Evolutionary conservation across 2,329 filamentous ascomycete genomes (phyloP).

Genomic region (Colletotrichum noveboracense): DNA sequence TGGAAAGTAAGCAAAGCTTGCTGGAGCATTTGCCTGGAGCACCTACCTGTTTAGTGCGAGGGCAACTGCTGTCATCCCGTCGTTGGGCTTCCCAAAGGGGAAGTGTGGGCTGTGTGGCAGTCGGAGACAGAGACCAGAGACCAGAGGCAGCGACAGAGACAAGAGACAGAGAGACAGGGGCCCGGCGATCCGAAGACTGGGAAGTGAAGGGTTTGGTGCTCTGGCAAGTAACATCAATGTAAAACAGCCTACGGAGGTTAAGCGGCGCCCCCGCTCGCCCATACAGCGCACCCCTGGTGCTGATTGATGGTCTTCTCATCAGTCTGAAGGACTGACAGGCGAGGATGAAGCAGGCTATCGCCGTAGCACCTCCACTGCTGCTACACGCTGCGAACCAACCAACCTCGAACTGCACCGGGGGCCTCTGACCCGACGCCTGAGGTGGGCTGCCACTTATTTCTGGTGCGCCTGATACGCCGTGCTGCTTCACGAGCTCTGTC

Average conservation of each 20-base stretch:
- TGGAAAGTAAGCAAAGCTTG: background rate
- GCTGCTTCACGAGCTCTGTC: slow-evolving; percentile 3
- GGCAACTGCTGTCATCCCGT: slow-evolving; percentile 10
- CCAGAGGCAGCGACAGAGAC: background rate
- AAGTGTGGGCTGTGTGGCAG: slow-evolving; percentile 15
- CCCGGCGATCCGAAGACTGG: background rate
- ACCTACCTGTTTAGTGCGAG: background rate
- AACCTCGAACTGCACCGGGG: background rate
- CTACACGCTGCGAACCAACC: slow-evolving; percentile 16
- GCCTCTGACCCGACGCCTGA: background rate
- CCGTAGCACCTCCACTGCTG: slow-evolving; percentile 10
- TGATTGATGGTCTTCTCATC: background rate
- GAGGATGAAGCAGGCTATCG: background rate
- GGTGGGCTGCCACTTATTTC: background rate
- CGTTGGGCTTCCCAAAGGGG: slow-evolving; percentile 2
- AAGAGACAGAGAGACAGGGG: background rate
- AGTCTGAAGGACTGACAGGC: background rate
- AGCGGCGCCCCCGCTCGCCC: slow-evolving; percentile 23
- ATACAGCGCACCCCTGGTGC: slow-evolving; percentile 10
- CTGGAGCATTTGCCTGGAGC: background rate
- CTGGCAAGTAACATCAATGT: slow-evolving; percentile 33
- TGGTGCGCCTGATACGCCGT: slow-evolving; percentile 9
- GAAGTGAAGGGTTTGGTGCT: background rate
- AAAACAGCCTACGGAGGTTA: slow-evolving; percentile 39
- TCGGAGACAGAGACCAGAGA: background rate